A percentile compares a stretch with the other conserved stretches of the same genome.
These are phyloP conservation scores for Boeremia exigua DNA, from an alignment of 2,329 filamentous ascomycete genomes.

Conservation along the genomic window DNA sequence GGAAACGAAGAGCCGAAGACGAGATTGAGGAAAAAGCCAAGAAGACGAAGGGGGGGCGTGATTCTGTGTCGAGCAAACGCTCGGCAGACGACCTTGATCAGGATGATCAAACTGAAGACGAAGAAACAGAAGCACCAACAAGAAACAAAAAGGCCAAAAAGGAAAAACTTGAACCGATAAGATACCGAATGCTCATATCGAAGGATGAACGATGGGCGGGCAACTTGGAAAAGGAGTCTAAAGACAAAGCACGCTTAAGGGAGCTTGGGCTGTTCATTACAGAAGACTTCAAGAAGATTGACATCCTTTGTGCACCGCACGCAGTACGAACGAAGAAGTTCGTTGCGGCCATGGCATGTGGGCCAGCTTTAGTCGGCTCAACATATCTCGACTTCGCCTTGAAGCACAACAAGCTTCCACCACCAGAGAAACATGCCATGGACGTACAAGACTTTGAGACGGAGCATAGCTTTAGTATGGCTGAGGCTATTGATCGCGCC, in stretches of 20 bases:
- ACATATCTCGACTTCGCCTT: constrained; percentile 81
- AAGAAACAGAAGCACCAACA: constrained; percentile 58
- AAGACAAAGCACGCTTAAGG: constrained; percentile 81
- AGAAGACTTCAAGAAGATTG: constrained; percentile 75
- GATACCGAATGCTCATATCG: constrained; percentile 80
- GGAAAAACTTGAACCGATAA: constrained; percentile 62
- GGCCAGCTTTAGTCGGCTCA: constrained; percentile 77
- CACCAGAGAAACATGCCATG: constrained; percentile 70
- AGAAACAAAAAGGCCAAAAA: constrained; percentile 67
- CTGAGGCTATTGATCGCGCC: constrained; percentile 72
- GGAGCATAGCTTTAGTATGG: constrained; percentile 71
- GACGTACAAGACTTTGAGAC: constrained; percentile 76
- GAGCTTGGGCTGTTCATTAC: constrained; percentile 83
- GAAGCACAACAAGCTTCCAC: constrained; percentile 68
- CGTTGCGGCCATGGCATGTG: constrained; percentile 81
- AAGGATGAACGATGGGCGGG: constrained; percentile 83
- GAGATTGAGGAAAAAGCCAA: constrained; percentile 46
- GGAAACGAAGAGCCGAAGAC: constrained; percentile 45
- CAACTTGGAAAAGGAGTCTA: constrained; percentile 74
- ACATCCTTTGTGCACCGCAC: constrained; percentile 85
- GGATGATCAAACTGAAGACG: constrained; percentile 50
- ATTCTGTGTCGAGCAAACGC: constrained; percentile 52
- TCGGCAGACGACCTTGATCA: constrained; percentile 54
- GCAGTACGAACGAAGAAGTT: constrained; percentile 94
- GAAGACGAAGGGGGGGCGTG: constrained; percentile 34